Percentiles rank a stretch among this genome's conserved stretches.
phyloP scores from a whole-genome alignment of 1,284 basidiomycete genomes.

The Sphagnurus paluster region DNA sequence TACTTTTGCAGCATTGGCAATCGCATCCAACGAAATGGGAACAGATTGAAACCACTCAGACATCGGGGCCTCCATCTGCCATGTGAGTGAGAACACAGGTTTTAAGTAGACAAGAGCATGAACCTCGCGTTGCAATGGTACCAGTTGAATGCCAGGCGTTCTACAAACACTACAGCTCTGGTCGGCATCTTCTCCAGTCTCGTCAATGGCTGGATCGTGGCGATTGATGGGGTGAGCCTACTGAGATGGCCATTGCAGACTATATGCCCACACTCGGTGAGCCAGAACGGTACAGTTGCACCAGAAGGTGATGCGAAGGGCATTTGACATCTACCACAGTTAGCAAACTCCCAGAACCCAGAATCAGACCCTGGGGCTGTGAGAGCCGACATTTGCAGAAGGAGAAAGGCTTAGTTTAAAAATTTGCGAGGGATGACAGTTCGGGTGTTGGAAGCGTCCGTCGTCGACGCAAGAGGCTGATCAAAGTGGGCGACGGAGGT shows the following conservation, averaged over 20 bases:
- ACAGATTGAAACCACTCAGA: slow-evolving; percentile 74
- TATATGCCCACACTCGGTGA: slow-evolving; percentile 82
- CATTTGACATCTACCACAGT: slow-evolving; percentile 66
- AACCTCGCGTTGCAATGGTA: slow-evolving; percentile 73
- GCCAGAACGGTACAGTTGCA: slow-evolving; percentile 74
- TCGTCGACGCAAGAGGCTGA: neutral
- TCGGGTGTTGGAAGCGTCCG: too few relatives aligned
- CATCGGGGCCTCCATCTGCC: slow-evolving; percentile 75
- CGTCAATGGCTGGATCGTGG: slow-evolving; percentile 9
- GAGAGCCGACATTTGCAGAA: slow-evolving; percentile 36
- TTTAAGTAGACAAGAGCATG: slow-evolving; percentile 20
- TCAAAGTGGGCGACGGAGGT: too few relatives aligned
- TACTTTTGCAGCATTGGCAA: slow-evolving; percentile 68
- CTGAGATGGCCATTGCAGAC: slow-evolving; percentile 81
- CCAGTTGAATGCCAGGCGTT: slow-evolving; percentile 59
- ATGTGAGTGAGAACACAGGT: slow-evolving; percentile 1
- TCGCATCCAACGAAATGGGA: slow-evolving; percentile 57
- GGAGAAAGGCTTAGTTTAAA: neutral
- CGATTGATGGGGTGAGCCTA: slow-evolving; percentile 36
- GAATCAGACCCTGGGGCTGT: slow-evolving; percentile 37
- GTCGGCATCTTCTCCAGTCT: slow-evolving; percentile 52
- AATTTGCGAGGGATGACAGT: too few relatives aligned
- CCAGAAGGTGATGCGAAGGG: slow-evolving; percentile 54
- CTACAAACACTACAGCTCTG: slow-evolving; percentile 72
- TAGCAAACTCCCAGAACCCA: slow-evolving; percentile 79